Percentiles rank a stretch among this genome's conserved stretches.
Evolutionary conservation across 2,329 filamentous ascomycete species (phyloP).

Genomic region (Pseudogymnoascus sp.): DNA sequence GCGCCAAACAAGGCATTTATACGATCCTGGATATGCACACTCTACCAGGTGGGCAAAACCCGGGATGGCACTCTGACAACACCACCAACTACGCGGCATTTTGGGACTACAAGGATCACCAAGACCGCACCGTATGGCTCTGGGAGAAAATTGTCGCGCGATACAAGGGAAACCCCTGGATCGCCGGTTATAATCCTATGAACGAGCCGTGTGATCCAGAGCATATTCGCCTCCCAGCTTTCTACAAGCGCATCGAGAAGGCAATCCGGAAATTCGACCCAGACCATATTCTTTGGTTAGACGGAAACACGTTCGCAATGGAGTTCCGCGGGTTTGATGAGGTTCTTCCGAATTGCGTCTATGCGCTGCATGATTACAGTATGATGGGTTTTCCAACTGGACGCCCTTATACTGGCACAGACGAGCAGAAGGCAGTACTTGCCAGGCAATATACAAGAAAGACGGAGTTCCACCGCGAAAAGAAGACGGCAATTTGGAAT

Average conservation of each 20-base stretch:
- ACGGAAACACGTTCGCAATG: conserved; percentile 38
- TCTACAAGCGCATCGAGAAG: conserved; percentile 39
- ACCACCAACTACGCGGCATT: conserved; percentile 37
- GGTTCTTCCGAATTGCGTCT: conserved; percentile 37
- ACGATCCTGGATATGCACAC: conserved; percentile 43
- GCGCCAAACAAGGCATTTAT: conserved; percentile 38
- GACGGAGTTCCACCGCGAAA: conserved; percentile 37
- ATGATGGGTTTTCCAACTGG: conserved; percentile 37
- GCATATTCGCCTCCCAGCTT: conserved; percentile 37
- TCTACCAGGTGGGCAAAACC: conserved; percentile 41
- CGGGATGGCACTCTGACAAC: conserved; percentile 43
- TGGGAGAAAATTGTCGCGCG: conserved; percentile 39
- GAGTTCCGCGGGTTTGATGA: conserved; percentile 37
- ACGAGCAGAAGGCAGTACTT: conserved; percentile 33
- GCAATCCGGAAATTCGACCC: conserved; percentile 38
- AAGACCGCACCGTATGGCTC: conserved; percentile 41
- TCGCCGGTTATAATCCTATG: conserved; percentile 45
- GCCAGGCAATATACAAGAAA: conserved; percentile 38
- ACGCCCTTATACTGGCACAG: conserved; percentile 33
- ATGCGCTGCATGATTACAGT: conserved; percentile 37
- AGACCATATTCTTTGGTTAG: conserved; percentile 37
- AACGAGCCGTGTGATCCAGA: conserved; percentile 43
- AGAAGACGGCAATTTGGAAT: conserved; percentile 40
- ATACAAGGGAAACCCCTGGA: conserved; percentile 38
- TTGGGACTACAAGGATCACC: conserved; percentile 43